Conservation (phyloP, 2,329 filamentous ascomycete species). For the Macroventuria anomochaeta region DNA sequence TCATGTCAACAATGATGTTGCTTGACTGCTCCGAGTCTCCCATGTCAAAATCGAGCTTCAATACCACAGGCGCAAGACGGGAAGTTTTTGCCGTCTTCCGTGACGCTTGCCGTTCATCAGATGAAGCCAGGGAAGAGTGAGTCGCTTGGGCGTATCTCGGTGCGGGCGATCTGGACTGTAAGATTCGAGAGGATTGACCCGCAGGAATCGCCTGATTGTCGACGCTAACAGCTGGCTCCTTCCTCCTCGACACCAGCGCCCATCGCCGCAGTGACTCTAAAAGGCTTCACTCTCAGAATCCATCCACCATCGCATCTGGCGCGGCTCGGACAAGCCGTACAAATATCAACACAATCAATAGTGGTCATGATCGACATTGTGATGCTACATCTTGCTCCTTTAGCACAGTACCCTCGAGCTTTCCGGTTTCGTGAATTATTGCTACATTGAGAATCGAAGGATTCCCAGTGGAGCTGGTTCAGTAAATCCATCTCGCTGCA, state of each 20-base stretch:
- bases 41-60: not conserved
- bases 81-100: not conserved
- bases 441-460: not conserved
- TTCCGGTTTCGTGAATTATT: not conserved
- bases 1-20: not conserved
- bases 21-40: not conserved
- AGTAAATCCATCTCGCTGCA: not conserved
- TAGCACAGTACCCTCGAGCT: not conserved
- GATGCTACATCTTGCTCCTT: not conserved
- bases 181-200: not conserved
- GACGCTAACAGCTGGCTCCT: not conserved
- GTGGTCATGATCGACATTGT: not conserved
- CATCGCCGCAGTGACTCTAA: not conserved
- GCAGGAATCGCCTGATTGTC: not conserved
- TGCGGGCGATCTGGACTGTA: conserved; percentile 8
- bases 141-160: conserved; percentile 3
- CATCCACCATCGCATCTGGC: not conserved
- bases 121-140: not conserved
- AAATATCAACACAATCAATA: not conserved
- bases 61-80: not conserved
- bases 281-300: not conserved
- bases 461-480: not conserved
- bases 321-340: not conserved
- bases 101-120: not conserved
- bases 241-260: not conserved